Evolutionary conservation across 306 rosid genomes (phyloP).

Genomic region (Astragalus glycyphyllos): DNA sequence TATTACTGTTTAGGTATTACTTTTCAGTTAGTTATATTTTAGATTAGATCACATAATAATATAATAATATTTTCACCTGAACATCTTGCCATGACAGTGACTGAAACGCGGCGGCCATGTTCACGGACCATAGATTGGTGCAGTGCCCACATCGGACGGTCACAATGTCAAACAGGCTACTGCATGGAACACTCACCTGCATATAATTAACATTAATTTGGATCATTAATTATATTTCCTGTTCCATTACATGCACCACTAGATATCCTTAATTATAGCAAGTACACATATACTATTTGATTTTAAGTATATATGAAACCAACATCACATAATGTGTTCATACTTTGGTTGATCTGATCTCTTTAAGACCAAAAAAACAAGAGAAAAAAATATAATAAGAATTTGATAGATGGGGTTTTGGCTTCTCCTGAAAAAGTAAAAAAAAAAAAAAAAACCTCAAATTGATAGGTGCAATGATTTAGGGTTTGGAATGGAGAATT

Average conservation of each 20-base stretch:
- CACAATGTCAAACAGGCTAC: conserved; percentile 85
- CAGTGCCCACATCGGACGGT: conserved; percentile 99
- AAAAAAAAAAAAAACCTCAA: conserved; percentile 10
- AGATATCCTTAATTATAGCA: not conserved
- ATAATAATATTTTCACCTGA: conserved; percentile 54
- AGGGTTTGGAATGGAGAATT: conserved; percentile 27
- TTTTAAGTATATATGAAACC: not conserved
- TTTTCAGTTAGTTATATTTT: not conserved
- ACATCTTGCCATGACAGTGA: conserved; percentile 89
- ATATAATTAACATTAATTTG: not conserved
- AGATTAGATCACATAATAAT: not conserved
- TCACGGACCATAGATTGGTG: conserved; percentile 98
- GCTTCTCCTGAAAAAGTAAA: conserved; percentile 21
- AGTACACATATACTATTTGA: not conserved
- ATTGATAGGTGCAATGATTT: conserved; percentile 11
- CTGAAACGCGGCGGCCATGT: conserved; percentile 98
- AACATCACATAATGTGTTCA: conserved; percentile 10
- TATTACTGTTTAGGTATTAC: not conserved
- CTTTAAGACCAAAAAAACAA: no score
- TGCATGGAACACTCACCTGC: conserved; percentile 99
- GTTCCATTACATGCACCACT: not conserved
- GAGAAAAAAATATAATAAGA: not conserved
- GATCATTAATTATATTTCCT: not conserved
- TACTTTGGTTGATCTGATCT: not conserved
- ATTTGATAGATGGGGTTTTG: not conserved